A percentile compares a stretch with the other conserved stretches of the same genome.
These are phyloP conservation scores for Sphagnurus paluster DNA, from an alignment of 1,284 basidiomycete genomes.

Conservation along the genomic window DNA sequence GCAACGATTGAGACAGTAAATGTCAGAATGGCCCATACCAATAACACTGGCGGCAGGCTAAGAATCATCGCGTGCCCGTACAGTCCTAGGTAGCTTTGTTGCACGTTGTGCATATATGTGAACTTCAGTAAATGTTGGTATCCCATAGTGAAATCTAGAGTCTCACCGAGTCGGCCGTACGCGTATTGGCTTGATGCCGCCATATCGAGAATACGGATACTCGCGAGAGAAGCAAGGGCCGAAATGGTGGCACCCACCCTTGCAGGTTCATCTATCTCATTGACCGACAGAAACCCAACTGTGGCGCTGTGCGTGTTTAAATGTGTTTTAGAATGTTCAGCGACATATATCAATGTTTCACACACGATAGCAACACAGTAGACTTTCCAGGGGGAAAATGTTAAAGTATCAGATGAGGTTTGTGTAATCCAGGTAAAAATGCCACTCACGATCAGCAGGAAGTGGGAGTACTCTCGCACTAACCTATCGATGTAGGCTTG, in stretches of 20 bases:
- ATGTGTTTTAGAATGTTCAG: neutral
- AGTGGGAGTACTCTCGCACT: constrained; percentile 53
- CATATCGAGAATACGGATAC: constrained; percentile 57
- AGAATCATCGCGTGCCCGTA: constrained; percentile 53
- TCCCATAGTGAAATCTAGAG: neutral
- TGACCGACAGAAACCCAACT: constrained; percentile 47
- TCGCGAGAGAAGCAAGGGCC: constrained; percentile 49
- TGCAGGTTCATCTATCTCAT: constrained; percentile 39
- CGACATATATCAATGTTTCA: constrained; percentile 1
- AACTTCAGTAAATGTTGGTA: constrained; percentile 31
- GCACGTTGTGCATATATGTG: constrained; percentile 52
- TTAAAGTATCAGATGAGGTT: constrained; percentile 2
- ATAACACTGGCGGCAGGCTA: constrained; percentile 51
- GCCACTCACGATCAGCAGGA: constrained; percentile 52
- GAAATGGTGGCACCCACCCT: constrained; percentile 45
- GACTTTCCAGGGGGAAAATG: constrained; percentile 31
- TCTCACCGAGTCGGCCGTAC: constrained; percentile 42
- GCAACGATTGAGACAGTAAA: constrained; percentile 46
- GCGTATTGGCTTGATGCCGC: constrained; percentile 51
- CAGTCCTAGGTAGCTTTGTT: constrained; percentile 42
- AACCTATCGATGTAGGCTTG: constrained; percentile 46
- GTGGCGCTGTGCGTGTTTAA: constrained; percentile 38
- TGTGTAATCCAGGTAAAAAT: no score
- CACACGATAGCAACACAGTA: constrained; percentile 58
- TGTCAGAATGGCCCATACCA: constrained; percentile 53